Conservation (phyloP, 768 basidiomycete species). For the Naematelia aurantialba region DNA sequence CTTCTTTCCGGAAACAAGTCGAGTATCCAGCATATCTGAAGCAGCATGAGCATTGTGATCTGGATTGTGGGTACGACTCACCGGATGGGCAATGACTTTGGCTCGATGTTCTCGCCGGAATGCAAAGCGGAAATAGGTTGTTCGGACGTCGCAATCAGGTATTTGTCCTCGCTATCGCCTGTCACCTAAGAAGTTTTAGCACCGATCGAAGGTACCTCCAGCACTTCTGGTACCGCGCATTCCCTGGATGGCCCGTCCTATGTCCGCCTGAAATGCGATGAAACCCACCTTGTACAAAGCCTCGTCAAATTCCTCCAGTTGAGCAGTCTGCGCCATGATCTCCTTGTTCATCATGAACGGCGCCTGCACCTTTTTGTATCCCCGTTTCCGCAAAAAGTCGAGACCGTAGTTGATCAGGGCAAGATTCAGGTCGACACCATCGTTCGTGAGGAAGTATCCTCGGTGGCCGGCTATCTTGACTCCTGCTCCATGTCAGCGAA, state of each 20-base stretch:
- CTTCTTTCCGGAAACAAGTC: constrained; percentile 99
- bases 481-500: constrained; percentile 14
- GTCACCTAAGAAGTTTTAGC: constrained; percentile 57
- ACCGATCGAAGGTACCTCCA: constrained; percentile 47
- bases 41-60: not conserved
- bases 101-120: constrained; percentile 96
- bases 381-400: constrained; percentile 76
- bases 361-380: constrained; percentile 90
- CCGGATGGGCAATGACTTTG: constrained; percentile 81
- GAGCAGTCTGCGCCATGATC: constrained; percentile 94
- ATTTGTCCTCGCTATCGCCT: constrained; percentile 81
- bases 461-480: constrained; percentile 86
- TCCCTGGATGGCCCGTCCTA: too few species aligned
- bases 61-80: constrained; percentile 51
- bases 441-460: constrained; percentile 92
- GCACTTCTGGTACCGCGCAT: too few species aligned
- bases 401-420: constrained; percentile 91
- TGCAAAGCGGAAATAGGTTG: constrained; percentile 97
- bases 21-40: constrained; percentile 56
- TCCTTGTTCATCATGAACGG: constrained; percentile 99
- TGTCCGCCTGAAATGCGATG: not conserved
- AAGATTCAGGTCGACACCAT: constrained; percentile 95
- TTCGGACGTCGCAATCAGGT: constrained; percentile 97
- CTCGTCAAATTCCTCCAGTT: constrained; percentile 97
- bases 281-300: constrained; percentile 85